Evolutionary conservation across 31 red algal species (phyloP).

Genomic region (Odonthalia washingtoniensis): DNA sequence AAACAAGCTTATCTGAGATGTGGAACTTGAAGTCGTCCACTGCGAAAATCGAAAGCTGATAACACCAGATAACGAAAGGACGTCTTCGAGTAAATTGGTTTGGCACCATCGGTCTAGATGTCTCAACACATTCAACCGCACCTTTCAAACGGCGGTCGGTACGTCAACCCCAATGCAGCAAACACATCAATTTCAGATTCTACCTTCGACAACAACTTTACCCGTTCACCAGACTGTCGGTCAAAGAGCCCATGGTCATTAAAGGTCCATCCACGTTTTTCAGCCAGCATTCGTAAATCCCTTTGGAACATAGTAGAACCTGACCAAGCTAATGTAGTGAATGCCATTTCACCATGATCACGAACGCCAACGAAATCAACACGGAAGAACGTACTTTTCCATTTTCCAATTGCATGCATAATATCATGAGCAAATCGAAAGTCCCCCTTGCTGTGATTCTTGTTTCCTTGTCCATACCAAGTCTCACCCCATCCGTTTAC

Average conservation of each 20-base stretch:
- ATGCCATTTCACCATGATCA: conserved; percentile 52
- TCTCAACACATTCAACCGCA: too few relatives aligned
- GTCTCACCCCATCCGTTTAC: conserved; percentile 48
- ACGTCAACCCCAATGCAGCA: conserved; percentile 60
- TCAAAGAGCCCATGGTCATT: conserved; percentile 77
- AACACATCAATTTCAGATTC: conserved; percentile 64
- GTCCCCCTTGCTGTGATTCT: background rate
- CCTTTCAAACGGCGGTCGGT: conserved; percentile 70
- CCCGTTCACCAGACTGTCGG: conserved; percentile 38
- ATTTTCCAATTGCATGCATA: conserved; percentile 46
- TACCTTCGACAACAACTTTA: conserved; percentile 46
- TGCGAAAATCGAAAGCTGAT: too few relatives aligned
- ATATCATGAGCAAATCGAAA: conserved; percentile 67
- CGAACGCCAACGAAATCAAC: conserved; percentile 70
- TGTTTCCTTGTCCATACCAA: conserved; percentile 32
- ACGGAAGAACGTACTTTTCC: conserved; percentile 44
- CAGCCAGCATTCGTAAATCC: conserved; percentile 54
- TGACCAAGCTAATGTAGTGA: conserved; percentile 77
- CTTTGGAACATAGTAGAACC: conserved; percentile 77
- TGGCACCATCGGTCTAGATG: too few relatives aligned
- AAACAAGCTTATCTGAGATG: too few relatives aligned
- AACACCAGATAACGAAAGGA: too few relatives aligned
- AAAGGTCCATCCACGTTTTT: conserved; percentile 66
- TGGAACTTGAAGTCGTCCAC: too few relatives aligned
- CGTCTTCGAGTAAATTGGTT: too few relatives aligned